Base-by-base conservation (phyloP, 192 early-diverging fungal genomes). In the Entomortierella lignicola region DNA sequence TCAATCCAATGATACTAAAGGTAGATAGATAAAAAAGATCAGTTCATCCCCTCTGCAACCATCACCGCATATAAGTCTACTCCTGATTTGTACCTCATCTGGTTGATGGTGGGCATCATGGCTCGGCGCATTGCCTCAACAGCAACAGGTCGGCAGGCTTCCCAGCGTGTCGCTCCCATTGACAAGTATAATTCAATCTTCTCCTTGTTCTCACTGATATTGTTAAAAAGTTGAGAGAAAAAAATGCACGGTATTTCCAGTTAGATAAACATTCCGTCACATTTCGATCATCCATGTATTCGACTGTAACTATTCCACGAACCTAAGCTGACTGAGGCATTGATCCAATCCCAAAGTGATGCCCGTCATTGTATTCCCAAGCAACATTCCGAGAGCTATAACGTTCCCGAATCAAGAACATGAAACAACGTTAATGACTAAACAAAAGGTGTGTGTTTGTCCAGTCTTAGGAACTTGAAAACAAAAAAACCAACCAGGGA, bases 81-180 rank as follows among this genome's bases (percentile, higher is more conserved):
- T 30, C 20, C 55, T 44, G 17, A 29, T 37, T 37, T 21, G 12
- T 58, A 83, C 82, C 82, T 85, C 91, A 95, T 92, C 26, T 88
- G 86, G 65, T 93, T 94, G 26, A 97, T 89, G 0, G 89, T 88
- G 1, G 95, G 95, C 55, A 95, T 65, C 73, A 95, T 84, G n/a
- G 95, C 93, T 11, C 85, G 75, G 13, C 90, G 74, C 51, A 95
- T 86, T 2, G 92, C 87, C 8, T 94, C 92, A 10, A 90, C 71
- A 0, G 88, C 90, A n/a, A 95, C 82, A 0, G 94, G 94, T 42
- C 87, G 84, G 13, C 88, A 87, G 2, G 92, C 91, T 65, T 97
- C 95, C 90, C 92, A 95, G 6, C 94, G 86, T 11, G 89, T 83
- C 2, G 94, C 93, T 1, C 95, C 95, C 86, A 86, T 91, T 4